Conservation (phyloP, 495 filamentous ascomycete species). For the Penicillium manginii region DNA sequence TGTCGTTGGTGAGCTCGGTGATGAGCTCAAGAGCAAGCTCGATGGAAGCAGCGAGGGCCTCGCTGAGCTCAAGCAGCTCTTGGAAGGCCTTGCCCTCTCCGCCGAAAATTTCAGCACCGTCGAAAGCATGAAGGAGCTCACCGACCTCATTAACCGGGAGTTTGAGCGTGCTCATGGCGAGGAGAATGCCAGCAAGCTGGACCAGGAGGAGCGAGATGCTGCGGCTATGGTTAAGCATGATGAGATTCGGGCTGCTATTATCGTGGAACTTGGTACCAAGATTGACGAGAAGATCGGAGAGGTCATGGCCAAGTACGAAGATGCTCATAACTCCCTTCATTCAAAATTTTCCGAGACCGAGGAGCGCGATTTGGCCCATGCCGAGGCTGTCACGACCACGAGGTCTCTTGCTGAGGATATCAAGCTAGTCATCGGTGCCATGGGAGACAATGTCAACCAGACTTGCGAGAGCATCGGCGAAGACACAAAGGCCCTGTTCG, state of each 20-base stretch:
- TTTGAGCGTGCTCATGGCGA: slow-evolving; percentile 77
- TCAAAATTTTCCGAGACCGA: slow-evolving; percentile 70
- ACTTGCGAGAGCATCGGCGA: slow-evolving; percentile 80
- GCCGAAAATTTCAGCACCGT: slow-evolving; percentile 61
- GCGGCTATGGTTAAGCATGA: slow-evolving; percentile 70
- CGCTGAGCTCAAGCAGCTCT: slow-evolving; percentile 58
- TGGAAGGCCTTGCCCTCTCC: slow-evolving; percentile 64
- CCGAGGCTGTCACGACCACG: slow-evolving; percentile 69
- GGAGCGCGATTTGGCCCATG: slow-evolving; percentile 65
- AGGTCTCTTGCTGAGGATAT: slow-evolving; percentile 85
- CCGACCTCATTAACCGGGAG: slow-evolving; percentile 76
- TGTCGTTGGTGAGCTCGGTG: slow-evolving; percentile 62
- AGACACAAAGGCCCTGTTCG: slow-evolving; percentile 82
- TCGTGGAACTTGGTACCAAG: slow-evolving; percentile 62
- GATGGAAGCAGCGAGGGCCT: slow-evolving; percentile 60
- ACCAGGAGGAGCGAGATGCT: slow-evolving; percentile 77
- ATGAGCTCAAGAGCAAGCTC: slow-evolving; percentile 66
- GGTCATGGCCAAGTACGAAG: slow-evolving; percentile 80
- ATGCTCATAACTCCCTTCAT: slow-evolving; percentile 70
- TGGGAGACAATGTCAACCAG: slow-evolving; percentile 81
- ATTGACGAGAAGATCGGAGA: slow-evolving; percentile 79
- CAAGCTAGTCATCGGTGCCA: slow-evolving; percentile 77
- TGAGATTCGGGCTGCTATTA: slow-evolving; percentile 58
- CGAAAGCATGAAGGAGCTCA: slow-evolving; percentile 75
- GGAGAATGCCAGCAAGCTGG: slow-evolving; percentile 69